Evolutionary conservation across 129 eudicot species (phyloP).

Genomic region (Chrysanthemum lavandulifolium): DNA sequence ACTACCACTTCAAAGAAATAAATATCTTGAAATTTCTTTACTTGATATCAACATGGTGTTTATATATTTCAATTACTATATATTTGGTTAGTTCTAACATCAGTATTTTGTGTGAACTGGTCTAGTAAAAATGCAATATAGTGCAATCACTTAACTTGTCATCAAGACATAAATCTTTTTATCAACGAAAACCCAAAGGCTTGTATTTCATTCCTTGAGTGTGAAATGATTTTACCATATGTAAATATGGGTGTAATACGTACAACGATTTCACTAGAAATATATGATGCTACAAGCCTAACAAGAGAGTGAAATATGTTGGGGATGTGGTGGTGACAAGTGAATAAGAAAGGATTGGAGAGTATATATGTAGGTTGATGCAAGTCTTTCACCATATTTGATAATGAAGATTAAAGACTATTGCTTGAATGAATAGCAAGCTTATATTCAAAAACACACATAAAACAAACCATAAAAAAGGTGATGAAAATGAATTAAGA

Average conservation of each 20-base stretch:
- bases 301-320: slow-evolving; percentile 30
- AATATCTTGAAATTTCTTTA: too few species aligned
- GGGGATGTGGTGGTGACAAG: slow-evolving; percentile 34
- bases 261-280: not conserved
- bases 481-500: slow-evolving; percentile 23
- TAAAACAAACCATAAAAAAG: slow-evolving; percentile 34
- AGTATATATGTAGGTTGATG: slow-evolving; percentile 54
- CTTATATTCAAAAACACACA: slow-evolving; percentile 42
- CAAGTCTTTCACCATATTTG: slow-evolving; percentile 72
- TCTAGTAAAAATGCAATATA: too few species aligned
- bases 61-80: too few species aligned
- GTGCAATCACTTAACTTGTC: too few species aligned
- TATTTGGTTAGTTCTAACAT: too few species aligned
- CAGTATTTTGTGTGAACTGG: too few species aligned
- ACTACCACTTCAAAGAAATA: too few species aligned
- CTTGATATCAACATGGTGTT: too few species aligned
- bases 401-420: slow-evolving; percentile 53
- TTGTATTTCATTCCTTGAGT: too few species aligned
- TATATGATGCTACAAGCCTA: slow-evolving; percentile 20
- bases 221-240: too few species aligned
- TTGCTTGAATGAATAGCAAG: slow-evolving; percentile 83
- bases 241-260: not conserved
- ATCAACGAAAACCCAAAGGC: too few species aligned
- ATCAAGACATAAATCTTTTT: too few species aligned
- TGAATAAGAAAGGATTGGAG: slow-evolving; percentile 21